Evolutionary conservation across 2,329 filamentous ascomycete species (phyloP), one percentile per base, ranked within the genome.

Genomic region (Alternaria arborescens): DNA sequence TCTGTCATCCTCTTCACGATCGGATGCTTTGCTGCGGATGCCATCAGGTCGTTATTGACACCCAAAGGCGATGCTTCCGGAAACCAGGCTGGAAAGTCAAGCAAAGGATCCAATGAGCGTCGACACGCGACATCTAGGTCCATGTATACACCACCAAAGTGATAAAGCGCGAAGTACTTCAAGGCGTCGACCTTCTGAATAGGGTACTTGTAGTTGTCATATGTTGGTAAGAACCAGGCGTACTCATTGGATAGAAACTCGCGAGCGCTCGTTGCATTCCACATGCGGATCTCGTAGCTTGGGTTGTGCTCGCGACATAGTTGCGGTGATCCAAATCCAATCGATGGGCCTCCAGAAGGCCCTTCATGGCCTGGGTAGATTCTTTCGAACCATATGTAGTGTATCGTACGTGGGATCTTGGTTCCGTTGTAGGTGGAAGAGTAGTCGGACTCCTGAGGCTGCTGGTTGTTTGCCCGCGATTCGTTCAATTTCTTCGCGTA

Each of bases 171-270:
- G 42, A 72, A 71, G 50, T 74, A 74, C 43, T 71, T 68, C 20
- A 72, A 47, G 5, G 68, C 69, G 32, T 74, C 70, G n/a, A 71
- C 62, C 14, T 65, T 64, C 51, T 74, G 69, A 24, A 74, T 74
- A 2, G 65, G 65, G n/a, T 74, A 58, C 30, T 34, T 47, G 61
- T 74, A 74, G 32, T 60, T 59, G 36, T 65, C 61, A 54, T 72
- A 73, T 6, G 66, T 70, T 24, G 62, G 55, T 3, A 67, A 24
- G 11, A 71, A 70, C 69, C 67, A 71, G 1, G 61, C 30, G 38
- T 71, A 70, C 3, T 70, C 60, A 12, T 40, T 56, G 18, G 47
- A 47, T 24, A 71, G 52, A 34, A 71, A 65, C 2, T 58, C 50
- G 10, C 62, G 64, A 12, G 64, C 67, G 18, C 52, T 54, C 12